Conservation (phyloP, 108 stramenopile genomes). For the Parmales sp. region DNA sequence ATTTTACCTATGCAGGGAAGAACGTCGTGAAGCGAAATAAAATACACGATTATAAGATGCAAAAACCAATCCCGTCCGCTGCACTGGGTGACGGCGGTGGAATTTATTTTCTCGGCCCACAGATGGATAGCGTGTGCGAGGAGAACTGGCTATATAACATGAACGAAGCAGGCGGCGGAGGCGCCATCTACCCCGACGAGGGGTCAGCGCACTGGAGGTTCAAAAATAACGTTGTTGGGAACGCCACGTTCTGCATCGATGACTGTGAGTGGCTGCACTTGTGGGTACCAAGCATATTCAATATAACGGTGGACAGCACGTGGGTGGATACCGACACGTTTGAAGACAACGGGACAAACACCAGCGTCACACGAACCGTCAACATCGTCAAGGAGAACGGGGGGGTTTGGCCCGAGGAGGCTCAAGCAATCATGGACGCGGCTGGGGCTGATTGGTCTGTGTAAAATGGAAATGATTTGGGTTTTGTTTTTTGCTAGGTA, state of each 20-base stretch:
- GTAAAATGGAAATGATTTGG: too few relatives aligned
- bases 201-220: neutral
- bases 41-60: neutral
- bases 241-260: neutral
- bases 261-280: neutral
- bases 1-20: neutral
- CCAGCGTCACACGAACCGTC: neutral
- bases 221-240: neutral
- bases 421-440: neutral
- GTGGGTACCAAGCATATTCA: neutral
- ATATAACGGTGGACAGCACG: neutral
- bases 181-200: constrained; percentile 9
- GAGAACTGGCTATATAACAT: constrained; percentile 8
- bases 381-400: constrained; percentile 1
- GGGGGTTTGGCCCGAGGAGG: neutral
- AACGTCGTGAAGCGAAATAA: neutral
- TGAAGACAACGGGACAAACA: neutral
- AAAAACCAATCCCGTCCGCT: neutral
- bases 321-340: neutral
- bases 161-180: neutral
- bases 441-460: too few relatives aligned
- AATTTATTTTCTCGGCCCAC: neutral
- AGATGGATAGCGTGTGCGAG: neutral
- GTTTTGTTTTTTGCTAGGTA: too few relatives aligned
- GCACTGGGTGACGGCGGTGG: constrained; percentile 2